Evolutionary conservation across 2,329 filamentous ascomycete genomes (phyloP), one percentile per base, ranked within the genome.

Genomic region (Colletotrichum sublineola): DNA sequence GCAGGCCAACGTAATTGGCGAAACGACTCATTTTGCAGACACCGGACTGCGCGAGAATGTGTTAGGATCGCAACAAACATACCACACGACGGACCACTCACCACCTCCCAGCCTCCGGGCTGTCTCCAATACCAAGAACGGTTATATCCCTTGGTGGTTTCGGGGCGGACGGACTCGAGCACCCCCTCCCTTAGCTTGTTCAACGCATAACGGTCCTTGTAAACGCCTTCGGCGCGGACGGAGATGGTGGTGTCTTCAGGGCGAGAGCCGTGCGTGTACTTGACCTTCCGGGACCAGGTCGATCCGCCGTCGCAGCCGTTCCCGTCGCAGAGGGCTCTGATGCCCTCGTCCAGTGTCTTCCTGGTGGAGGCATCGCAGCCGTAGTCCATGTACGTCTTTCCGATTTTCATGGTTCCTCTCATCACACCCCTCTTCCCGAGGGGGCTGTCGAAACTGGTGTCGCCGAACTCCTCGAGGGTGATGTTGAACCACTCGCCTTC

Each of bases 361-460:
- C 46, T 50, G 46, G 29, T 50, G 46, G 46, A 50, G n/a, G 46
- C 46, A 11, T 50, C 46, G 46, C 46, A 50, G 46, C 46, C 46
- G n/a, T 50, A 50, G 46, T 50, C 46, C 46, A 29, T 50, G 46
- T 24, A 24, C 9, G 46, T 50, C n/a, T 14, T 50, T 5, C 46
- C 46, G 46, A 50, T 14, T 12, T 24, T 50, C 46, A 50, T 50
- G 46, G 46, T 50, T 5, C 46, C 46, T 3, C 46, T 24, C 46
- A 50, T 50, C 46, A 11, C 46, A 5, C 8, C 46, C 20, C 46
- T 48, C 46, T 24, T 48, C 1, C 5, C 46, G 46, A 48, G 46
- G 7, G 46, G 9, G 20, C 9, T 14, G n/a, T 50, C 46, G 46
- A 50, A 14, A 12, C 46, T 50, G 46, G 46, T 50, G 46, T 50